Evolutionary conservation across 2,329 filamentous ascomycete species (phyloP).

Genomic region (Fusarium torreyae): DNA sequence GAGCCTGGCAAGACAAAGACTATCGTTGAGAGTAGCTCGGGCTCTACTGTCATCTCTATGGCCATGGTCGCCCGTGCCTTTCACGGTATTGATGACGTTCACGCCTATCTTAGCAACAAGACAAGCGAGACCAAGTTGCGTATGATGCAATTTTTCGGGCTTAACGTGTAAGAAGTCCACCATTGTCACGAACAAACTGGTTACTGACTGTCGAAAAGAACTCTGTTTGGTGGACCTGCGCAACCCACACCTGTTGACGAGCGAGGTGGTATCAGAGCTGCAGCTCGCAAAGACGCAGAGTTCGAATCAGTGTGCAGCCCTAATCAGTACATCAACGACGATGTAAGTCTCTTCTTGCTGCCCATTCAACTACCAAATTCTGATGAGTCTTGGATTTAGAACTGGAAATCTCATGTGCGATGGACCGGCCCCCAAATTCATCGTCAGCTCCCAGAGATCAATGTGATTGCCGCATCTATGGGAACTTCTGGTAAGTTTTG

Average conservation of each 20-base stretch:
- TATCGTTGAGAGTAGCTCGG: constrained; percentile 73
- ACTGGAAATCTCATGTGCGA: constrained; percentile 68
- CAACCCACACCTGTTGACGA: constrained; percentile 54
- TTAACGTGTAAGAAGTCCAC: constrained; percentile 50
- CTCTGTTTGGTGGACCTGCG: constrained; percentile 53
- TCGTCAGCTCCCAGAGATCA: constrained; percentile 69
- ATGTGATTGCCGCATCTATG: constrained; percentile 69
- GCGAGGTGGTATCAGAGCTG: constrained; percentile 52
- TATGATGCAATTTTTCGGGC: constrained; percentile 55
- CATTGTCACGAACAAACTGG: too few relatives aligned
- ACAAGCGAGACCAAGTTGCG: constrained; percentile 53
- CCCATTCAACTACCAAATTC: neutral
- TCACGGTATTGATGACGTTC: constrained; percentile 58
- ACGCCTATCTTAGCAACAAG: constrained; percentile 67
- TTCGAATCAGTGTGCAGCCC: constrained; percentile 51
- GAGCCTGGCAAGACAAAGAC: constrained; percentile 63
- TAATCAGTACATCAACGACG: constrained; percentile 55
- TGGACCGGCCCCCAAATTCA: constrained; percentile 74
- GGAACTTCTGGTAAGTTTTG: constrained; percentile 59
- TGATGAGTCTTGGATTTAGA: constrained; percentile 52
- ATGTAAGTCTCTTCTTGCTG: constrained; percentile 36
- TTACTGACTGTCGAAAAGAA: constrained; percentile 41
- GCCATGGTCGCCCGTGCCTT: constrained; percentile 55
- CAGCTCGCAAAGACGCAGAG: constrained; percentile 51
- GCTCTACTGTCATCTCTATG: constrained; percentile 74